Evolutionary conservation across 1,139 yeast genomes (phyloP), one percentile per base, ranked within the genome.

Genomic region (Blastobotrys elegans): DNA sequence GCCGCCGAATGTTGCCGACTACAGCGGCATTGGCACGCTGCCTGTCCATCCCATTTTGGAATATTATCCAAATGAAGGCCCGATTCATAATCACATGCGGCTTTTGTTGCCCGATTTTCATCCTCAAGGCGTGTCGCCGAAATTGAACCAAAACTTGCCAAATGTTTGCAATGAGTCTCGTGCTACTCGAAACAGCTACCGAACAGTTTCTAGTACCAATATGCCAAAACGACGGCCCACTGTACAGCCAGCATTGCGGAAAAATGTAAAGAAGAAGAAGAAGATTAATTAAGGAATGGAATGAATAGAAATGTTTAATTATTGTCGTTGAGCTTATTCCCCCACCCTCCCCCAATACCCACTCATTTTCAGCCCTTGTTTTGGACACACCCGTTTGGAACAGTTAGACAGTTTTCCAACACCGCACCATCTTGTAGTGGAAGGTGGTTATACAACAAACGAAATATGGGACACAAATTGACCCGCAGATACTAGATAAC

Each of bases 11-110:
- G n/a, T 41, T 13, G 38, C 39, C 10, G 44, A 41, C 26, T 41
- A 41, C 27, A 33, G 39, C 31, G 44, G 44, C 21, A 14, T 41
- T n/a, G 44, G 44, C n/a, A 16, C 33, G n/a, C 30, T 38, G 22
- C 39, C 44, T 2, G 18, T 41, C 20, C 44, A 41, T 17, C 44
- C 44, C 14, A 41, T 41, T 32, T 34, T 41, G 38, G 44, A 32
- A 16, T 33, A 18, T 2, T 41, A 7, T 24, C 26, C 38, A 18
- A 18, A 6, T 17, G 44, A 41, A 27, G 44, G 44, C 16, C 44
- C 44, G 7, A 34, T 41, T 41, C 10, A 29, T 14, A 41, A 41
- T 32, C 44, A 41, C 24, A 41, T 41, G 44, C 37, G 44, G 24
- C 22, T 41, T n/a, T 22, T 41, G 38, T 22, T 41, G 21, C 44